A percentile compares a stretch with the other conserved stretches of the same genome.
Evolutionary conservation across 371 early-diverging fungal genomes (phyloP).

Genomic region (Circinella minor): DNA sequence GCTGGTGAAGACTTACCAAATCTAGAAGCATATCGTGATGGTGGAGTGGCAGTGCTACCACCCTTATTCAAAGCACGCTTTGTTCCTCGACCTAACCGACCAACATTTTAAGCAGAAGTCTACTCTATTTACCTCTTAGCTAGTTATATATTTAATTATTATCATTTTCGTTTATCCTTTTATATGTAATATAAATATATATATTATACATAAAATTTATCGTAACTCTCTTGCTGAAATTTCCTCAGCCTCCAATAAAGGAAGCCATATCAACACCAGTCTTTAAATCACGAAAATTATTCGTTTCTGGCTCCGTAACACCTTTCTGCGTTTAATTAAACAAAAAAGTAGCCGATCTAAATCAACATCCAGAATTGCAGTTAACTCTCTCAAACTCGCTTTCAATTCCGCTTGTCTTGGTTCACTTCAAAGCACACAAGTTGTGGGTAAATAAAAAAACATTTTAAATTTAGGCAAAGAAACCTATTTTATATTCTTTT

Average conservation of each 20-base stretch:
- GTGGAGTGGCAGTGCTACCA: slow-evolving; percentile 8
- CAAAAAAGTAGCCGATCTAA: slow-evolving; percentile 5
- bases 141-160: background rate
- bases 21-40: slow-evolving; percentile 6
- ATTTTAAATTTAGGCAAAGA: too few relatives aligned
- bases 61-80: slow-evolving; percentile 9
- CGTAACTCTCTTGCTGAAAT: slow-evolving; percentile 18
- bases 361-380: slow-evolving; percentile 3
- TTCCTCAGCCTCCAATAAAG: slow-evolving; percentile 9
- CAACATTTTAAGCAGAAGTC: background rate
- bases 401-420: too few relatives aligned
- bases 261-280: slow-evolving; percentile 13
- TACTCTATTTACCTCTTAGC: background rate
- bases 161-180: slow-evolving; percentile 10
- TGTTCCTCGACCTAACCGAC: background rate
- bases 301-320: slow-evolving; percentile 18
- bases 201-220: background rate
- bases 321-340: background rate
- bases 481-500: too few relatives aligned
- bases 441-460: slow-evolving; percentile 1
- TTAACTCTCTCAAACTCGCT: background rate
- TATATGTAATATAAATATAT: too few relatives aligned
- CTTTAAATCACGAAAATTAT: slow-evolving; percentile 7
- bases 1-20: background rate
- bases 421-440: background rate